Conservation (phyloP, 805 yeast genomes). For the Lipomyces chichibuensis region DNA sequence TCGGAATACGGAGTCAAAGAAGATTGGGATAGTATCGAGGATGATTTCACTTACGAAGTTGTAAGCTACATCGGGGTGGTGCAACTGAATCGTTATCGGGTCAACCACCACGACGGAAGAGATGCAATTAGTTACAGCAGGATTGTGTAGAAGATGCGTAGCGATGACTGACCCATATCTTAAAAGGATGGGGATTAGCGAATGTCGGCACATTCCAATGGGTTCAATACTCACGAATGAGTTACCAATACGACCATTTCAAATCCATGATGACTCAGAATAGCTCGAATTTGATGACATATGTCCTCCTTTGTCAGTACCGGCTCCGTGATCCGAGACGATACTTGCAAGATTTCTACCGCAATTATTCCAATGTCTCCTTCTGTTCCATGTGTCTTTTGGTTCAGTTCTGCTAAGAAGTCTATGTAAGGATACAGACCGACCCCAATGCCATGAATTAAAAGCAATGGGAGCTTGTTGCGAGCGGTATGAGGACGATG, state of each 20-base stretch:
- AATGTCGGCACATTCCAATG: neutral
- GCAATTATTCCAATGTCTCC: conserved; percentile 1
- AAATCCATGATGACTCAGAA: conserved; percentile 3
- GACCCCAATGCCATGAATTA: conserved; percentile 13
- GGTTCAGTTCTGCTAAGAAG: conserved; percentile 5
- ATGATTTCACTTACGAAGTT: conserved; percentile 1
- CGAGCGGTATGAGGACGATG: conserved; percentile 9
- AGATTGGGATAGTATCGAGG: neutral
- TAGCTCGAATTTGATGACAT: neutral
- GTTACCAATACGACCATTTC: conserved; percentile 6
- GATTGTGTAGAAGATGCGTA: conserved; percentile 4
- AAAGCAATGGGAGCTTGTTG: conserved; percentile 1
- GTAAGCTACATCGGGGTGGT: conserved; percentile 11
- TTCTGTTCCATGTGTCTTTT: neutral
- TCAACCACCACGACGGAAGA: conserved; percentile 1
- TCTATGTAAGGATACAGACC: conserved; percentile 10
- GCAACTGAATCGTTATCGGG: conserved; percentile 1
- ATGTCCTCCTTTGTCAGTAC: conserved; percentile 6
- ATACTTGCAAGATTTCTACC: conserved; percentile 5
- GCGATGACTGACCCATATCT: conserved; percentile 5
- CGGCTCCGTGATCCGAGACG: conserved; percentile 4
- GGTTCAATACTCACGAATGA: conserved; percentile 6
- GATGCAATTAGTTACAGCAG: neutral
- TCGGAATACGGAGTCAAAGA: neutral
- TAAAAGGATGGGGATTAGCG: neutral